Evolutionary conservation across 2,329 filamentous ascomycete genomes (phyloP).

Genomic region (Penicillium sumatraense): DNA sequence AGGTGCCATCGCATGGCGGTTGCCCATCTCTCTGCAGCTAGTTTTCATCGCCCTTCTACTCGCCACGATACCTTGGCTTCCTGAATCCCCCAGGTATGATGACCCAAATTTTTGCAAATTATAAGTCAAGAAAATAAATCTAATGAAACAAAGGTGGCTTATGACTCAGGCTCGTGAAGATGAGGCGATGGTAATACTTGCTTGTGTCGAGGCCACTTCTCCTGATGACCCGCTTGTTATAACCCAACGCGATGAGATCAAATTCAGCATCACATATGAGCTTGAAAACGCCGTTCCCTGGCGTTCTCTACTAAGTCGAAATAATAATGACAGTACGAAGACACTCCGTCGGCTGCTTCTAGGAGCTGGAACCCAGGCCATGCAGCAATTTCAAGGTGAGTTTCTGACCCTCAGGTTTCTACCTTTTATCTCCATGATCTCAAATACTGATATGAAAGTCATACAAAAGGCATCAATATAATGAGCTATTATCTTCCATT

Average conservation of each 20-base stretch:
- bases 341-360: slow-evolving; percentile 19
- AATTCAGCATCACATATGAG: slow-evolving; percentile 55
- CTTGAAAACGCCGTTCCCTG: slow-evolving; percentile 55
- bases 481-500: slow-evolving; percentile 33
- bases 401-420: not conserved
- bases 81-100: slow-evolving; percentile 24
- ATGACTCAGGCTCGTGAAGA: slow-evolving; percentile 43
- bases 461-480: slow-evolving; percentile 20
- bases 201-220: slow-evolving; percentile 50
- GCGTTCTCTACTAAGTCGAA: slow-evolving; percentile 48
- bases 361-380: slow-evolving; percentile 21
- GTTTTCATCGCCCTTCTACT: slow-evolving; percentile 54
- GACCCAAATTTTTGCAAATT: not conserved
- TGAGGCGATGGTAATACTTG: slow-evolving; percentile 50
- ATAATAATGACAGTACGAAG: slow-evolving; percentile 22
- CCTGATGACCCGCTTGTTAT: slow-evolving; percentile 51
- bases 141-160: slow-evolving; percentile 1
- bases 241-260: slow-evolving; percentile 51
- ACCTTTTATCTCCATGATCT: no score
- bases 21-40: slow-evolving; percentile 55
- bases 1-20: slow-evolving; percentile 49
- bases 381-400: slow-evolving; percentile 21
- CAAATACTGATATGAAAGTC: no score
- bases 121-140: slow-evolving; percentile 5
- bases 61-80: slow-evolving; percentile 44